Percentiles rank a stretch among this genome's conserved stretches.
Conservation (phyloP, 2,329 filamentous ascomycete genomes). For the Phialemoniopsis sp. region DNA sequence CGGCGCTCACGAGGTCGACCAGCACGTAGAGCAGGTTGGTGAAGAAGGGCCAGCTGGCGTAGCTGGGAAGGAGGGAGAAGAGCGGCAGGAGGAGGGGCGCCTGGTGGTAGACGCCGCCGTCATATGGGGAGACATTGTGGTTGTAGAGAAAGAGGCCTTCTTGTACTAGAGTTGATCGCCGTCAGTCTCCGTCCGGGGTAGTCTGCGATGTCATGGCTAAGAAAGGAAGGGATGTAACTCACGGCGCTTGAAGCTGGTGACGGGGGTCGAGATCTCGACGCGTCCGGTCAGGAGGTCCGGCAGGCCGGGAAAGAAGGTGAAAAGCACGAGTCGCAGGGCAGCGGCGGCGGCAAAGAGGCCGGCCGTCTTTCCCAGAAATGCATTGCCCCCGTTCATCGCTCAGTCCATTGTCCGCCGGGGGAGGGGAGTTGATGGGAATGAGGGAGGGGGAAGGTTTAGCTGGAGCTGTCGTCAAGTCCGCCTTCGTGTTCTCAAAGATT, state of each 20-base stretch:
- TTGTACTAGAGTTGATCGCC: too few species aligned
- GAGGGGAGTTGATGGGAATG: slow-evolving; percentile 1
- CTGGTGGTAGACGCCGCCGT: slow-evolving; percentile 81
- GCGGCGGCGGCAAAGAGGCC: slow-evolving; percentile 73
- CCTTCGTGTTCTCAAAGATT: too few species aligned
- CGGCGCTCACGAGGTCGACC: slow-evolving; percentile 77
- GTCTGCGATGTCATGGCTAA: too few species aligned
- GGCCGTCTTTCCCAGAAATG: slow-evolving; percentile 41
- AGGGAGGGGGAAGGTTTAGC: slow-evolving; percentile 5
- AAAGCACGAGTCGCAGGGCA: slow-evolving; percentile 74
- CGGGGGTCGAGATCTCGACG: slow-evolving; percentile 94
- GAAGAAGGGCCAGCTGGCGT: slow-evolving; percentile 61
- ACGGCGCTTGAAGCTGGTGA: slow-evolving; percentile 98
- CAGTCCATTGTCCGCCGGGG: slow-evolving; percentile 14
- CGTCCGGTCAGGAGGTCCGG: slow-evolving; percentile 83
- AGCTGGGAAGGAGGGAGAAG: slow-evolving; percentile 81
- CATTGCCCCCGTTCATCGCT: slow-evolving; percentile 29
- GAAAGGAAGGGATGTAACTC: slow-evolving; percentile 27
- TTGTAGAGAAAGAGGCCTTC: slow-evolving; percentile 95
- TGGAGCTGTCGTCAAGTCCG: neutral
- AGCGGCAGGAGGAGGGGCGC: slow-evolving; percentile 87
- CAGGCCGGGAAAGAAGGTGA: slow-evolving; percentile 75
- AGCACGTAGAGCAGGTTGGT: slow-evolving; percentile 77
- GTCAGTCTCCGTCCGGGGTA: too few species aligned
- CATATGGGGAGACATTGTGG: slow-evolving; percentile 94